Conservation (phyloP, 345 rosid species). For the Ricinus communis region DNA sequence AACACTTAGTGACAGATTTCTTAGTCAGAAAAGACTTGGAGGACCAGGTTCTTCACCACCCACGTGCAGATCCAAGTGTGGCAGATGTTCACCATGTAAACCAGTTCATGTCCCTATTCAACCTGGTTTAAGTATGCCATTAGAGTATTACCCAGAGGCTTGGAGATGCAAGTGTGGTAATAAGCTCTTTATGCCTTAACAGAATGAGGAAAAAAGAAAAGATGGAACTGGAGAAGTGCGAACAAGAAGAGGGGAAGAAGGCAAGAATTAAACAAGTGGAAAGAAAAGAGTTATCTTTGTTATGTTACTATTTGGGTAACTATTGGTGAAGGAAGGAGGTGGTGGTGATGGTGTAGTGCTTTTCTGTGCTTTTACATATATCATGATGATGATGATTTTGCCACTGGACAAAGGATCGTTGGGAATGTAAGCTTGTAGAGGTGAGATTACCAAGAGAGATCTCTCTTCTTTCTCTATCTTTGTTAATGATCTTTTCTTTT, state of each 20-base stretch:
- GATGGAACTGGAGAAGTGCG: not conserved
- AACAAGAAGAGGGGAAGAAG: not conserved
- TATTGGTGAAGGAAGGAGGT: conserved; percentile 13
- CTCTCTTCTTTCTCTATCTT: conserved; percentile 8
- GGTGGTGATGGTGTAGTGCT: conserved; percentile 2
- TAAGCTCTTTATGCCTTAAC: conserved; percentile 75
- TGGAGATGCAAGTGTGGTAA: conserved; percentile 97
- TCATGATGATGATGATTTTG: conserved; percentile 16
- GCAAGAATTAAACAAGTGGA: not conserved
- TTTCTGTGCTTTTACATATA: conserved; percentile 6
- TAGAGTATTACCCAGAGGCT: conserved; percentile 96
- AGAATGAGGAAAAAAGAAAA: not conserved
- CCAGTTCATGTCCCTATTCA: conserved; percentile 90
- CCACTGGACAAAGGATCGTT: conserved; percentile 28
- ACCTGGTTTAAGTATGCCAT: conserved; percentile 62
- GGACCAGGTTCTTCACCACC: conserved; percentile 86
- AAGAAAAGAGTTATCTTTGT: not conserved
- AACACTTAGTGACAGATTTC: conserved; percentile 19
- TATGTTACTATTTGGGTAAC: conserved; percentile 6
- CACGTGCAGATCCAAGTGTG: conserved; percentile 86
- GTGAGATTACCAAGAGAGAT: conserved; percentile 37
- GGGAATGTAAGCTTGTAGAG: conserved; percentile 42
- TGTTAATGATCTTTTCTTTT: not conserved
- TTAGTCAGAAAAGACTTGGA: conserved; percentile 39
- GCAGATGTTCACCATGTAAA: conserved; percentile 70